A percentile compares a stretch with the other conserved stretches of the same genome.
Conservation (phyloP, 768 basidiomycete species). For the Amanita phalloides region DNA sequence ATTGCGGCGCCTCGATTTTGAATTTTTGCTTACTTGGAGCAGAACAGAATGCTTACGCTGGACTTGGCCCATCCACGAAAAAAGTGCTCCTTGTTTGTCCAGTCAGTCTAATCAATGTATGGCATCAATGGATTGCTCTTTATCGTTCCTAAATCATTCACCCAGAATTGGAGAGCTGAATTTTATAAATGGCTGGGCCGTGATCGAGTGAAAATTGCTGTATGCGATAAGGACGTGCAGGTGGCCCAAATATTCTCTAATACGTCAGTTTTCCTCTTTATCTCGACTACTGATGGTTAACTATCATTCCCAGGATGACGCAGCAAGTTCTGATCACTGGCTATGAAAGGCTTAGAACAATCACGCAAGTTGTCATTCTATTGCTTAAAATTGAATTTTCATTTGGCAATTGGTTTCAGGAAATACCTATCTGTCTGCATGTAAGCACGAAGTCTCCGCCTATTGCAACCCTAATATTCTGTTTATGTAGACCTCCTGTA, state of each 20-base stretch:
- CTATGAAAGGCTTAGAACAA: constrained; percentile 80
- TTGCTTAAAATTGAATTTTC: neutral
- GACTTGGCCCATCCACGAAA: constrained; percentile 42
- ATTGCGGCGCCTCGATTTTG: constrained; percentile 7
- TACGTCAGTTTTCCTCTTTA: constrained; percentile 33
- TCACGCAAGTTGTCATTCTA: constrained; percentile 46
- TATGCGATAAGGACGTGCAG: constrained; percentile 34
- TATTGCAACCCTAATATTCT: neutral
- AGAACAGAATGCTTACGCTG: constrained; percentile 82
- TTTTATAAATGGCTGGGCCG: constrained; percentile 85
- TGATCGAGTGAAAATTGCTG: constrained; percentile 35
- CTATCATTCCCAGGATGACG: constrained; percentile 34
- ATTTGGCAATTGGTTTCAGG: constrained; percentile 7
- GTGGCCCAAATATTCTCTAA: constrained; percentile 55
- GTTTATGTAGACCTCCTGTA: constrained; percentile 61
- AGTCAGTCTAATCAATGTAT: constrained; percentile 76
- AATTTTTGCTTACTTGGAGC: neutral
- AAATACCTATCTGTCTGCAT: constrained; percentile 50
- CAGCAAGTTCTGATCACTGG: constrained; percentile 90
- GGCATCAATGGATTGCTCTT: constrained; percentile 10
- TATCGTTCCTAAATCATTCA: neutral
- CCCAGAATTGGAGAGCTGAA: constrained; percentile 90
- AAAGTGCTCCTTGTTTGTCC: constrained; percentile 93
- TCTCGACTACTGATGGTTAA: neutral
- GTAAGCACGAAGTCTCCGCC: constrained; percentile 24